Conservation (phyloP, 2,329 filamentous ascomycete species). For the Aspergillus latus region DNA sequence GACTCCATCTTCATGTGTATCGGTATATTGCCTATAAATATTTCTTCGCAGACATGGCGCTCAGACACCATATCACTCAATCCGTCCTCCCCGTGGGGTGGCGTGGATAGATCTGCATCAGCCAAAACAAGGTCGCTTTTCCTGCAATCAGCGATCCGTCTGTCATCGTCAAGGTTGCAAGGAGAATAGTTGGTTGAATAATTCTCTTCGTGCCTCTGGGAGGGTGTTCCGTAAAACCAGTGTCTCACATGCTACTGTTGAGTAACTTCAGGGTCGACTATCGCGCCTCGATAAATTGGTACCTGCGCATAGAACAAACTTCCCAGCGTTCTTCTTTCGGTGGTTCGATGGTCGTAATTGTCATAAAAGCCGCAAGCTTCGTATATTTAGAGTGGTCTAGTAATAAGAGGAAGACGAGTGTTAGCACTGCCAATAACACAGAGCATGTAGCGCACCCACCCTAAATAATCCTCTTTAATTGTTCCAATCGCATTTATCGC, state of each 20-base stretch:
- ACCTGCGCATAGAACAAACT: slow-evolving; percentile 1
- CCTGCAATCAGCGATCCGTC: neutral
- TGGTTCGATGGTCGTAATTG: slow-evolving; percentile 19
- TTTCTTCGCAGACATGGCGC: neutral
- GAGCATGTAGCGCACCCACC: slow-evolving; percentile 34
- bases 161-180: neutral
- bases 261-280: neutral
- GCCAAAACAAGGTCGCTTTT: neutral
- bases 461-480: slow-evolving; percentile 73
- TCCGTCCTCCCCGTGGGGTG: neutral
- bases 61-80: neutral
- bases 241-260: neutral
- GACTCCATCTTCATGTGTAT: neutral
- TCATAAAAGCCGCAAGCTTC: slow-evolving; percentile 22
- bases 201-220: neutral
- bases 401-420: neutral
- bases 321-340: slow-evolving; percentile 6
- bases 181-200: neutral
- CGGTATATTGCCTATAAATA: slow-evolving; percentile 9
- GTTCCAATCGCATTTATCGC: slow-evolving; percentile 97
- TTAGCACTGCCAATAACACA: slow-evolving; percentile 15
- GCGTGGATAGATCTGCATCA: neutral
- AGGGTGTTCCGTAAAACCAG: neutral
- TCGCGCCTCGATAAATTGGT: slow-evolving; percentile 1
- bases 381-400: slow-evolving; percentile 35